Conservation (phyloP, 305 asterid species). For the Striga hermonthica region DNA sequence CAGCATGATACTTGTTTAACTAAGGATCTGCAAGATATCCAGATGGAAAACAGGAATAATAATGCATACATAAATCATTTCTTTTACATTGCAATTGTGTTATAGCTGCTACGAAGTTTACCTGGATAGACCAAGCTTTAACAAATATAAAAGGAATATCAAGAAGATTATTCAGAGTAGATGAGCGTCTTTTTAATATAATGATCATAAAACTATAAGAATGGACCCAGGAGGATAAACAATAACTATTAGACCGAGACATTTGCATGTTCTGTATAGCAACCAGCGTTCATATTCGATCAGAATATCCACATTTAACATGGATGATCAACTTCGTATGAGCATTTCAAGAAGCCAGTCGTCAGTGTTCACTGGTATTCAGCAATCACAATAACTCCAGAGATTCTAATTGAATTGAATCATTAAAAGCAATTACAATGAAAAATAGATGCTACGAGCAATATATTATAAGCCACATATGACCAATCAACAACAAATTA, state of each 20-base stretch:
- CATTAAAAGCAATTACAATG: slow-evolving; percentile 15
- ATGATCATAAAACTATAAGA: slow-evolving; percentile 16
- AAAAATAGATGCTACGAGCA: slow-evolving; percentile 23
- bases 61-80: slow-evolving; percentile 5
- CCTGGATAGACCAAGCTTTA: background rate
- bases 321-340: slow-evolving; percentile 20
- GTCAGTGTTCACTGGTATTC: slow-evolving; percentile 6
- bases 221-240: background rate
- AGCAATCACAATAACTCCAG: slow-evolving; percentile 27
- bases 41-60: slow-evolving; percentile 3
- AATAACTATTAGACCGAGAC: too few relatives aligned
- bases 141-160: background rate
- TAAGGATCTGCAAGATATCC: background rate
- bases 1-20: slow-evolving; percentile 10
- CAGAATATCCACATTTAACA: background rate
- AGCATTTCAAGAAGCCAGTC: slow-evolving; percentile 6
- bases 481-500: slow-evolving; percentile 17
- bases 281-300: background rate
- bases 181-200: background rate
- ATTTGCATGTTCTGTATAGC: slow-evolving; percentile 12
- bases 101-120: slow-evolving; percentile 2
- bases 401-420: slow-evolving; percentile 21
- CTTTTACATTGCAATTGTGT: background rate
- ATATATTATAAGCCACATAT: slow-evolving; percentile 18
- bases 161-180: background rate